phyloP scores from a whole-genome alignment of 495 filamentous ascomycete species.

The Lasiosphaeria miniovina region DNA sequence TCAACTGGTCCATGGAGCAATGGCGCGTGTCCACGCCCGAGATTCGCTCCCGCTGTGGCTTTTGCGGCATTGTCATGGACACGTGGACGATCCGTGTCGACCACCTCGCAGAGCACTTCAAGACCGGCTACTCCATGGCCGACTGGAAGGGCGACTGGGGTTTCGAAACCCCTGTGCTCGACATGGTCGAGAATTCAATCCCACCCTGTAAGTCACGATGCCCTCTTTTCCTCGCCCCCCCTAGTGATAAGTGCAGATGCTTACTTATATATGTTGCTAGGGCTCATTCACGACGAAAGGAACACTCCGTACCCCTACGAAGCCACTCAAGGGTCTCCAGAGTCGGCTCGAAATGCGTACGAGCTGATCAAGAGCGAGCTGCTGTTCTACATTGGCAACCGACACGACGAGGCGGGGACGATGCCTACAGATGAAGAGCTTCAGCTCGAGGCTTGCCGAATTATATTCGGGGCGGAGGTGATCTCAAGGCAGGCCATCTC shows the following conservation, averaged over 20 bases:
- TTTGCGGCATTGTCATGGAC: slow-evolving; percentile 59
- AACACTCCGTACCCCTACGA: slow-evolving; percentile 45
- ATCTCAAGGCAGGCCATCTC: slow-evolving; percentile 25
- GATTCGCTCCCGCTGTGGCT: slow-evolving; percentile 67
- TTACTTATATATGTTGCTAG: slow-evolving; percentile 25
- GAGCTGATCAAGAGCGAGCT: slow-evolving; percentile 52
- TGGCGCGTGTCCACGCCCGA: slow-evolving; percentile 62
- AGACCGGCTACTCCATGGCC: slow-evolving; percentile 61
- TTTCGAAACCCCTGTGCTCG: slow-evolving; percentile 56
- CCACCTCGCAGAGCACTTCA: slow-evolving; percentile 69
- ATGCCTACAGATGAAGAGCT: slow-evolving; percentile 42
- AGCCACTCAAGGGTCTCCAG: slow-evolving; percentile 33
- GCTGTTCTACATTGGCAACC: slow-evolving; percentile 37
- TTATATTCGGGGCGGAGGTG: slow-evolving; percentile 40
- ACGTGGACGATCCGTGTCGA: slow-evolving; percentile 62
- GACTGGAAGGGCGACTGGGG: slow-evolving; percentile 75
- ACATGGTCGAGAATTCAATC: slow-evolving; percentile 62
- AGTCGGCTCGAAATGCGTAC: slow-evolving; percentile 45
- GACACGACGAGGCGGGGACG: slow-evolving; percentile 26
- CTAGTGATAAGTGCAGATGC: background rate
- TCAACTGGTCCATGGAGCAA: slow-evolving; percentile 58
- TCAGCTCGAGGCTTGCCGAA: slow-evolving; percentile 40
- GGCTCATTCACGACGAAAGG: slow-evolving; percentile 57
- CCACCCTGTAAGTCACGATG: slow-evolving; percentile 51
- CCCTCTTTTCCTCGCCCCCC: slow-evolving; percentile 10